These are phyloP conservation scores for Dactylellina drechsleri DNA, from an alignment of 2,329 filamentous ascomycete species.

Conservation along the genomic window DNA sequence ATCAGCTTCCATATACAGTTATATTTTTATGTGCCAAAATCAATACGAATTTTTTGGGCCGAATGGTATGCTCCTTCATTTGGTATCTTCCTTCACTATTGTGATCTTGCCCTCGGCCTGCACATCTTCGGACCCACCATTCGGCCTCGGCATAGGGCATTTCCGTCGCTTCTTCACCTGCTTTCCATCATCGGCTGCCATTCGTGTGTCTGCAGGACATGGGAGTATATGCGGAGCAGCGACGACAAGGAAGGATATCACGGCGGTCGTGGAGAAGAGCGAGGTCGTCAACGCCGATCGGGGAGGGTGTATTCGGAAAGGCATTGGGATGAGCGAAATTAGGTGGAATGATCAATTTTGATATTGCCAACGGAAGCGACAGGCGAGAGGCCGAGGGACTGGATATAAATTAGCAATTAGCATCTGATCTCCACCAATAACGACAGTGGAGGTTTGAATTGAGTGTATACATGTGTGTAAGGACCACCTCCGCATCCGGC, in stretches of 20 bases:
- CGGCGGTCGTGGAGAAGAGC: constrained; percentile 91
- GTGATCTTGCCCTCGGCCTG: constrained; percentile 30
- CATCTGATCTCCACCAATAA: constrained; percentile 22
- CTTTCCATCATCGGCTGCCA: constrained; percentile 62
- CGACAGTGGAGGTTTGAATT: neutral
- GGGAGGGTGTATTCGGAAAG: constrained; percentile 83
- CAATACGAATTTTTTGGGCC: no score
- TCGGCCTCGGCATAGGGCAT: constrained; percentile 91
- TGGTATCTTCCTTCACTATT: constrained; percentile 37
- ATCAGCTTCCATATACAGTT: no score
- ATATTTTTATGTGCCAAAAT: no score
- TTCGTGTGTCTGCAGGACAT: constrained; percentile 72
- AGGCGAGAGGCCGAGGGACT: constrained; percentile 3
- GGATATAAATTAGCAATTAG: constrained; percentile 6
- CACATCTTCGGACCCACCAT: constrained; percentile 10
- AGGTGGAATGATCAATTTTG: neutral
- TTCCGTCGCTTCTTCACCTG: constrained; percentile 70
- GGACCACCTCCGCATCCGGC: constrained; percentile 29
- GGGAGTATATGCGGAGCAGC: constrained; percentile 88
- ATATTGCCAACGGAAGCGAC: neutral
- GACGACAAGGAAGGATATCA: constrained; percentile 91
- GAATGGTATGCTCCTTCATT: constrained; percentile 1
- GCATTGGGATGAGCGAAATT: constrained; percentile 46
- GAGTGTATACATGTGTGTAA: constrained; percentile 30
- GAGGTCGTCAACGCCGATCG: constrained; percentile 92